phyloP scores from a whole-genome alignment of 345 rosid genomes.

The Lagerstroemia speciosa region DNA sequence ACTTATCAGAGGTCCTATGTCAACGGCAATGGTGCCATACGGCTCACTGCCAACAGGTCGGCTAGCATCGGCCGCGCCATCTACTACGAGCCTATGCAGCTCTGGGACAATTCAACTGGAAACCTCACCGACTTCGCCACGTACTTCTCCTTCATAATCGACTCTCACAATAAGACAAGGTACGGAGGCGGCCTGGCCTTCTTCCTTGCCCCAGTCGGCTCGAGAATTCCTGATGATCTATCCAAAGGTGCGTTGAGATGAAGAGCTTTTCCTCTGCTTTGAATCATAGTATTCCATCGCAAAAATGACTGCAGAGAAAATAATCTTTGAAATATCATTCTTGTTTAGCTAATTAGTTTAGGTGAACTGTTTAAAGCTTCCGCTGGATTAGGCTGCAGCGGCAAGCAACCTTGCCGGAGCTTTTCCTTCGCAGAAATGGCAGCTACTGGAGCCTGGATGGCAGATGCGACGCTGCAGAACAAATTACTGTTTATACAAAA shows the following conservation, averaged over 20 bases:
- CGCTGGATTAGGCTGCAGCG: too few relatives aligned
- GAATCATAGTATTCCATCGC: too few relatives aligned
- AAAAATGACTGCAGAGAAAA: too few relatives aligned
- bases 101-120: conserved; percentile 15
- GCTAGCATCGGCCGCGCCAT: conserved; percentile 11
- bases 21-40: neutral
- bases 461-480: too few relatives aligned
- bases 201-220: conserved; percentile 12
- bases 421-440: too few relatives aligned
- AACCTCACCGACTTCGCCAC: conserved; percentile 19
- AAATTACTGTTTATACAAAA: too few relatives aligned
- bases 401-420: too few relatives aligned
- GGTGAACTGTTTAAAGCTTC: too few relatives aligned
- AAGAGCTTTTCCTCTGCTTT: neutral
- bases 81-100: conserved; percentile 8
- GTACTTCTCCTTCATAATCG: conserved; percentile 13
- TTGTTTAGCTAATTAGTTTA: too few relatives aligned
- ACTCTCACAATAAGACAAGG: neutral
- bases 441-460: too few relatives aligned
- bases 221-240: neutral
- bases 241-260: neutral
- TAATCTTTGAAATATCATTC: too few relatives aligned
- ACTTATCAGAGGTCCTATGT: neutral
- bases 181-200: conserved; percentile 14
- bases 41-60: neutral